Evolutionary conservation across 768 basidiomycete species (phyloP).

Genomic region (Lactarius hengduanensis): DNA sequence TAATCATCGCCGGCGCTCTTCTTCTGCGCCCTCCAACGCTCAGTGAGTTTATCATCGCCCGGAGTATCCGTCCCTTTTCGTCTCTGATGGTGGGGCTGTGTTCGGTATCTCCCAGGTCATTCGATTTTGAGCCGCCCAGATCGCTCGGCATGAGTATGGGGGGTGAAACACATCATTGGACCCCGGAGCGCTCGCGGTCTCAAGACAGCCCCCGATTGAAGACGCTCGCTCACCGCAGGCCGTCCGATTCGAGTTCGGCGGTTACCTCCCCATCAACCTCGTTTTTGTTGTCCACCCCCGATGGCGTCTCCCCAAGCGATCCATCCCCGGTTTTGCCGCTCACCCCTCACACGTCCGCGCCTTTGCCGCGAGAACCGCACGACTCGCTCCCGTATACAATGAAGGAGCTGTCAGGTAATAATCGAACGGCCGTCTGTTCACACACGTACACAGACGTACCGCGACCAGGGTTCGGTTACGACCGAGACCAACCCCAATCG

Average conservation of each 20-base stretch:
- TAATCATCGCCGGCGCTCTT: slow-evolving; percentile 17
- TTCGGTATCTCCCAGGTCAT: slow-evolving; percentile 4
- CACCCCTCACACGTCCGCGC: slow-evolving; percentile 18
- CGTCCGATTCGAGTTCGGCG: slow-evolving; percentile 22
- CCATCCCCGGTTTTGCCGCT: slow-evolving; percentile 26
- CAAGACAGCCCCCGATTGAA: slow-evolving; percentile 13
- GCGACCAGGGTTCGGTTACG: slow-evolving; percentile 10
- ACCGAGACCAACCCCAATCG: slow-evolving; percentile 11
- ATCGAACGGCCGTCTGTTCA: slow-evolving; percentile 11
- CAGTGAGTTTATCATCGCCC: slow-evolving; percentile 12
- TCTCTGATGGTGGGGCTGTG: background rate
- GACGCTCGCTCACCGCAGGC: slow-evolving; percentile 18
- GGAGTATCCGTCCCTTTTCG: background rate
- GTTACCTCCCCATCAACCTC: slow-evolving; percentile 28
- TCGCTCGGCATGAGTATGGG: background rate
- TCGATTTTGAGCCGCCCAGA: slow-evolving; percentile 11
- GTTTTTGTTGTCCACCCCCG: slow-evolving; percentile 25
- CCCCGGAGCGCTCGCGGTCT: slow-evolving; percentile 22
- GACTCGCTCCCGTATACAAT: slow-evolving; percentile 1
- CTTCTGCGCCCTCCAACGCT: slow-evolving; percentile 18
- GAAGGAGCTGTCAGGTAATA: slow-evolving; percentile 11
- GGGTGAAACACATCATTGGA: slow-evolving; percentile 20
- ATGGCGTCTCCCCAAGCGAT: slow-evolving; percentile 28
- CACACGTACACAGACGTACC: slow-evolving; percentile 15
- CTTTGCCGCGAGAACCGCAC: slow-evolving; percentile 17